phyloP scores from a whole-genome alignment of 345 rosid species.

The Salix brachista region DNA sequence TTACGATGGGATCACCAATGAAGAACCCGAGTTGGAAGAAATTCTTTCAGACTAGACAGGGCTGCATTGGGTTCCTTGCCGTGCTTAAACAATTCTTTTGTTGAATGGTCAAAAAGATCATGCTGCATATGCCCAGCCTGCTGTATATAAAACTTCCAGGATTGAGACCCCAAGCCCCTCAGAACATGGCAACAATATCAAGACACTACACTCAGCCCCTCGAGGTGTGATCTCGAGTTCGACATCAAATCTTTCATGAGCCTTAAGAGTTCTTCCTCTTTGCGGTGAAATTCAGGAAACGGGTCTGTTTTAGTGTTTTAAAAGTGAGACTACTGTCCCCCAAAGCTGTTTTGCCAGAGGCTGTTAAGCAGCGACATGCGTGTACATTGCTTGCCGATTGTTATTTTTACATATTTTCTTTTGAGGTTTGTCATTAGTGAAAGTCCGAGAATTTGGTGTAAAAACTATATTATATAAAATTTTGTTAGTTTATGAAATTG shows the following conservation, averaged over 20 bases:
- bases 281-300: neutral
- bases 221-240: neutral
- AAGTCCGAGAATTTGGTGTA: neutral
- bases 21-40: slow-evolving; percentile 81
- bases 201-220: neutral
- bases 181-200: neutral
- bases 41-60: slow-evolving; percentile 65
- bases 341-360: neutral
- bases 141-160: neutral
- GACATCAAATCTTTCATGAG: neutral
- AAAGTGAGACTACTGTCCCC: neutral
- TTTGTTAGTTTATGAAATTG: neutral
- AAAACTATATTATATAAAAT: neutral
- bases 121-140: neutral
- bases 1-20: slow-evolving; percentile 47
- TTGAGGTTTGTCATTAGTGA: neutral
- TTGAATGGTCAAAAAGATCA: neutral
- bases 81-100: neutral
- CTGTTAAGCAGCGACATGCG: no score
- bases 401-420: neutral
- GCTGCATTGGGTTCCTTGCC: neutral
- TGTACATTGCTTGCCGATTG: neutral
- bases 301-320: neutral
- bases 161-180: neutral
- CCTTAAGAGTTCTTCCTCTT: neutral